Conservation (phyloP, 805 yeast species). For the Yamadazyma ubonensis region DNA sequence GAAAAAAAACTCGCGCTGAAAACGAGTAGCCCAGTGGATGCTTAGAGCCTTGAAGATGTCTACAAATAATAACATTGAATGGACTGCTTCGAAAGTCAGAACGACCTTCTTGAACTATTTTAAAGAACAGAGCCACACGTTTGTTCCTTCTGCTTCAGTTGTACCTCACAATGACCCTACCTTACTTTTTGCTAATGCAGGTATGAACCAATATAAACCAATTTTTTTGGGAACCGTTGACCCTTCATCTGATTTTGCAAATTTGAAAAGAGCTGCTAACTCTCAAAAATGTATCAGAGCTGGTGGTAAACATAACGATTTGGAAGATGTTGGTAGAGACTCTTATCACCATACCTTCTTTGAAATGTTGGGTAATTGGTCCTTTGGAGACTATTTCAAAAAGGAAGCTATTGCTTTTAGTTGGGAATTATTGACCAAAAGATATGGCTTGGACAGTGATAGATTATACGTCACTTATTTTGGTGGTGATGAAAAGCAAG, state of each 20-base stretch:
- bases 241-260: conserved; percentile 84
- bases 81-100: conserved; percentile 63
- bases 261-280: conserved; percentile 85
- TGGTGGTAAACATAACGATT: conserved; percentile 97
- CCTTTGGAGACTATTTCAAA: conserved; percentile 98
- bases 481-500: conserved; percentile 83
- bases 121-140: conserved; percentile 63
- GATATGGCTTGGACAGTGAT: conserved; percentile 73
- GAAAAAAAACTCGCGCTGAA: conserved; percentile 8
- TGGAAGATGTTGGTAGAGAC: conserved; percentile 98
- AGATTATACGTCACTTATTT: conserved; percentile 94
- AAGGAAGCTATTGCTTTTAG: conserved; percentile 85
- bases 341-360: conserved; percentile 98
- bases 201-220: conserved; percentile 99
- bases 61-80: conserved; percentile 19
- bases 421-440: conserved; percentile 88
- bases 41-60: conserved; percentile 24
- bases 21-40: conserved; percentile 12
- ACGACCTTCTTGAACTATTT: conserved; percentile 83
- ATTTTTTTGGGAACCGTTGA: conserved; percentile 96
- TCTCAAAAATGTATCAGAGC: conserved; percentile 99
- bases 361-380: conserved; percentile 99
- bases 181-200: conserved; percentile 94
- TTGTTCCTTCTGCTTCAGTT: conserved; percentile 90
- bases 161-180: conserved; percentile 99